phyloP scores from a whole-genome alignment of 371 early-diverging fungal genomes.

The Fennellomyces sp. region DNA sequence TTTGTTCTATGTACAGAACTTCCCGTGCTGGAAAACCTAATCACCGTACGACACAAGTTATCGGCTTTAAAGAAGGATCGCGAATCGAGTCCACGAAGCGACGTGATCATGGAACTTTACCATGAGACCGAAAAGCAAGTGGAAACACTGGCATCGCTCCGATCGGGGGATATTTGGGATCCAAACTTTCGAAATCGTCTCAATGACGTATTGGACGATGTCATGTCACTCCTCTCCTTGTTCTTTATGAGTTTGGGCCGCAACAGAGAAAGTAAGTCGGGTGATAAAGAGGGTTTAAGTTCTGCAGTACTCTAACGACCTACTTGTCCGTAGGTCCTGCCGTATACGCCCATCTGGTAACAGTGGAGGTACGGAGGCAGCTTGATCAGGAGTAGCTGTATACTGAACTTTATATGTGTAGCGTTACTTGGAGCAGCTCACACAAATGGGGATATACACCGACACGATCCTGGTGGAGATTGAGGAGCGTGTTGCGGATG shows the following conservation, averaged over 20 bases:
- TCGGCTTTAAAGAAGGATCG: slow-evolving; percentile 76
- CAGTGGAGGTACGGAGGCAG: slow-evolving; percentile 68
- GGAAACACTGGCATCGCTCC: slow-evolving; percentile 49
- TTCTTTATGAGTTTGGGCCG: slow-evolving; percentile 82
- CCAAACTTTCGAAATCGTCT: slow-evolving; percentile 58
- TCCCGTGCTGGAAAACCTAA: slow-evolving; percentile 65
- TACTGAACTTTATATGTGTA: slow-evolving; percentile 13
- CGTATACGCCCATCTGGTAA: slow-evolving; percentile 77
- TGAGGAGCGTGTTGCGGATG: slow-evolving; percentile 58
- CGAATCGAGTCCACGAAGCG: slow-evolving; percentile 61
- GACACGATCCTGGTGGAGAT: slow-evolving; percentile 67
- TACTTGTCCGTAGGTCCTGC: slow-evolving; percentile 72
- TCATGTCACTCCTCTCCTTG: slow-evolving; percentile 76
- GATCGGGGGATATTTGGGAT: slow-evolving; percentile 45
- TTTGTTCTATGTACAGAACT: slow-evolving; percentile 50
- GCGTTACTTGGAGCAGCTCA: slow-evolving; percentile 74
- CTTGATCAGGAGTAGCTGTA: background rate
- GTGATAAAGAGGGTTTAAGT: background rate
- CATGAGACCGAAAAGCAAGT: slow-evolving; percentile 66
- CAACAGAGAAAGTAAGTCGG: slow-evolving; percentile 63
- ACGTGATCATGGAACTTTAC: slow-evolving; percentile 62
- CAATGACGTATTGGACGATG: slow-evolving; percentile 78
- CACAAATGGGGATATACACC: slow-evolving; percentile 72
- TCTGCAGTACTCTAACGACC: background rate
- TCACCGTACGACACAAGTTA: slow-evolving; percentile 72